phyloP scores from a whole-genome alignment of 768 basidiomycete species.

The Pulveroboletus sp. region DNA sequence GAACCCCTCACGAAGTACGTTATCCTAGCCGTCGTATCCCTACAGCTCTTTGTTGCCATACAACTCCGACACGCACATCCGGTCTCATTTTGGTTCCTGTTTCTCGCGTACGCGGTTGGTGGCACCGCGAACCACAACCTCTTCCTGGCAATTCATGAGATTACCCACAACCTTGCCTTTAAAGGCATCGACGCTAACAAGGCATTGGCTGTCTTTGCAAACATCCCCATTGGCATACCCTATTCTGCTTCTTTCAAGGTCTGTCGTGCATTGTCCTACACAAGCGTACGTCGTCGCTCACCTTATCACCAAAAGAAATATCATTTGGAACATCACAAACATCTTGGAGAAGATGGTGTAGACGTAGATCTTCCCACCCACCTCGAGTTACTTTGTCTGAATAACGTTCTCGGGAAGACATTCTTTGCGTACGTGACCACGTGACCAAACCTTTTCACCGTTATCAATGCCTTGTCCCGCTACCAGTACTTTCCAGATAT shows the following conservation, averaged over 20 bases:
- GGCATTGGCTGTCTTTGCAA: slow-evolving; percentile 82
- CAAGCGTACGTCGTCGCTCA: slow-evolving; percentile 1
- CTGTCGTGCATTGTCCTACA: slow-evolving; percentile 2
- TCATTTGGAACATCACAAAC: slow-evolving; percentile 96
- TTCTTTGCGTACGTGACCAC: slow-evolving; percentile 78
- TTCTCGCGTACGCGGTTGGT: slow-evolving; percentile 79
- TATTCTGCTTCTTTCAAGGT: slow-evolving; percentile 97
- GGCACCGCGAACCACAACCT: slow-evolving; percentile 97
- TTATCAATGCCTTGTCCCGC: slow-evolving; percentile 3
- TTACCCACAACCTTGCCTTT: slow-evolving; percentile 97
- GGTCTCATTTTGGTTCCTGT: slow-evolving; percentile 65
- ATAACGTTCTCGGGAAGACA: slow-evolving; percentile 96
- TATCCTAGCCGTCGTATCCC: slow-evolving; percentile 72
- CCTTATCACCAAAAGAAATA: slow-evolving; percentile 52
- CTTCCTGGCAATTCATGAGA: slow-evolving; percentile 97
- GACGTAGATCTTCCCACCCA: slow-evolving; percentile 93
- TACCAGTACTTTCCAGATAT: slow-evolving; percentile 87
- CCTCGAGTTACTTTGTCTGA: slow-evolving; percentile 78
- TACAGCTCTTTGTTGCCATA: slow-evolving; percentile 67
- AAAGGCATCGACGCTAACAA: slow-evolving; percentile 79
- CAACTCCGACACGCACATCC: slow-evolving; percentile 65
- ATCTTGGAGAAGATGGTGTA: slow-evolving; percentile 90
- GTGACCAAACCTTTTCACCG: background rate
- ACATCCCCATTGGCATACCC: slow-evolving; percentile 90
- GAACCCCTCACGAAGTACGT: slow-evolving; percentile 90